phyloP scores from a whole-genome alignment of 129 eudicot genomes.

The Calendula officinalis region DNA sequence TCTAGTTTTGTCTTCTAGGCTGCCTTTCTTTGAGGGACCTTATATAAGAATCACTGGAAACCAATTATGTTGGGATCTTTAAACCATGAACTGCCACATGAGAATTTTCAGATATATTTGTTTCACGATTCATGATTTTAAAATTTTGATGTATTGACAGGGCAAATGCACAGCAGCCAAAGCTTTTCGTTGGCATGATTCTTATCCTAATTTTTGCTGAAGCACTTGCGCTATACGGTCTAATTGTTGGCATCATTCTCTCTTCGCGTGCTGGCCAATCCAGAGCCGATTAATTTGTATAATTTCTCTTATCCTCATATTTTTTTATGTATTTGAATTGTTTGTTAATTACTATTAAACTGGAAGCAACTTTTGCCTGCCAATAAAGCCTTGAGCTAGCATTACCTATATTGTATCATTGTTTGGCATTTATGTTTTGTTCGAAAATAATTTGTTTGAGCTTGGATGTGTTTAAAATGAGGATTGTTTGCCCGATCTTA shows the following conservation, averaged over 20 bases:
- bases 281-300: slow-evolving; percentile 35
- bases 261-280: slow-evolving; percentile 57
- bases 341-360: slow-evolving; percentile 9
- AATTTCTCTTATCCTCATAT: neutral
- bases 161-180: slow-evolving; percentile 11
- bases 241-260: slow-evolving; percentile 50
- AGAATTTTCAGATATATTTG: no score
- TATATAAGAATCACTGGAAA: no score
- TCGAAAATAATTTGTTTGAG: no score
- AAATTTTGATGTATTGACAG: slow-evolving; percentile 5
- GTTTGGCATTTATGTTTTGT: no score
- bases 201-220: slow-evolving; percentile 45
- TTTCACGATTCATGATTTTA: no score
- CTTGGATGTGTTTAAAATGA: no score
- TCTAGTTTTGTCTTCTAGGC: no score
- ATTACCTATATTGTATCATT: slow-evolving; percentile 13
- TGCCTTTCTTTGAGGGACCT: no score
- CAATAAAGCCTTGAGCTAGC: slow-evolving; percentile 20
- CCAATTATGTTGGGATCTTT: no score
- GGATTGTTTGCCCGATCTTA: no score
- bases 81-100: no score
- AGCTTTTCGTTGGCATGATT: slow-evolving; percentile 51
- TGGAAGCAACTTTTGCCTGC: slow-evolving; percentile 21
- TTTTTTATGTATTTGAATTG: neutral
- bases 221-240: slow-evolving; percentile 47